phyloP scores from a whole-genome alignment of 2,329 filamentous ascomycete species.

The Calonectria pseudoreteaudii region DNA sequence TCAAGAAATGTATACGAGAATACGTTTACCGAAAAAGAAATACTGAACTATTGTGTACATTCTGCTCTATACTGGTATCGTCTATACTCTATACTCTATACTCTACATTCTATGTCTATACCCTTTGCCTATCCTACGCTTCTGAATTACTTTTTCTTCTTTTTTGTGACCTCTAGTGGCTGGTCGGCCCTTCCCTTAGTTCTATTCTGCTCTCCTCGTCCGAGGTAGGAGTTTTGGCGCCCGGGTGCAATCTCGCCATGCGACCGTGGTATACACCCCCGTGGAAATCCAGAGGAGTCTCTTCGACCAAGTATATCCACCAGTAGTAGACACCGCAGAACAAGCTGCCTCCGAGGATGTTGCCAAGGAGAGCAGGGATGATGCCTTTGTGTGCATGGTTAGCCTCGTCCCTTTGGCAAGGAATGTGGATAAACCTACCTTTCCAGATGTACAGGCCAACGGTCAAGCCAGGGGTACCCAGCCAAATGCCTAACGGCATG shows the following conservation, averaged over 20 bases:
- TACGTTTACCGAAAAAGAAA: neutral
- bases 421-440: constrained; percentile 37
- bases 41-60: neutral
- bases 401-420: neutral
- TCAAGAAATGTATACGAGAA: too few species aligned
- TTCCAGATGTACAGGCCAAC: constrained; percentile 69
- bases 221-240: constrained; percentile 1
- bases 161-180: neutral
- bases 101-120: neutral
- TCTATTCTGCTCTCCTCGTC: constrained; percentile 38
- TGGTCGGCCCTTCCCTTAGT: neutral
- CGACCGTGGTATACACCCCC: constrained; percentile 24
- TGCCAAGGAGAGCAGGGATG: constrained; percentile 64
- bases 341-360: constrained; percentile 63
- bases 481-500: constrained; percentile 63
- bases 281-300: constrained; percentile 28
- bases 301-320: constrained; percentile 38
- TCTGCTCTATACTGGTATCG: neutral
- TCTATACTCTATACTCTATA: neutral
- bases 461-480: constrained; percentile 55
- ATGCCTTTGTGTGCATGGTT: constrained; percentile 42
- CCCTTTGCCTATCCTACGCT: neutral
- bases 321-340: constrained; percentile 59
- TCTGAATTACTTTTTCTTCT: neutral
- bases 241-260: neutral